Evolutionary conservation across 129 eudicot genomes (phyloP).

Genomic region (Calendula officinalis): DNA sequence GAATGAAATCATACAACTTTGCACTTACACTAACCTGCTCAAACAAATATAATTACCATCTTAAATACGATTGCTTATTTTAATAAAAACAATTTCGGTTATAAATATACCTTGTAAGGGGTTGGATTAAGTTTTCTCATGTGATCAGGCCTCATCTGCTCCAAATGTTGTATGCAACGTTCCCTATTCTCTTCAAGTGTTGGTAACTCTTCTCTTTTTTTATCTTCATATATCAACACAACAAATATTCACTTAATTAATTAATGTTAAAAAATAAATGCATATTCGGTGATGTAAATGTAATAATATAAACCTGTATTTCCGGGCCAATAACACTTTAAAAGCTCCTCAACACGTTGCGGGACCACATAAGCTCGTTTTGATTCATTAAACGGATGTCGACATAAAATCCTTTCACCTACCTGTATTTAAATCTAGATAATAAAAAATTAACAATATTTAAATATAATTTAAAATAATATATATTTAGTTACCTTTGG

Average conservation of each 20-base stretch:
- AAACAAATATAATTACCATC: neutral
- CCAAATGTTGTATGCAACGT: conserved; percentile 67
- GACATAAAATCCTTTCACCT: conserved; percentile 84
- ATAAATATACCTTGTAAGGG: conserved; percentile 77
- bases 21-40: conserved; percentile 96
- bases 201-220: conserved; percentile 69
- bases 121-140: conserved; percentile 96
- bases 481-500: conserved; percentile 60
- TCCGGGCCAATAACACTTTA: conserved; percentile 93
- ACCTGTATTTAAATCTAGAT: conserved; percentile 35
- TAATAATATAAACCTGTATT: conserved; percentile 72
- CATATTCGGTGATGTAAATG: neutral
- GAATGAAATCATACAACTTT: conserved; percentile 89
- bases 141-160: conserved; percentile 94
- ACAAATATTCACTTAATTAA: conserved; percentile 1
- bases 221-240: conserved; percentile 37
- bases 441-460: no score
- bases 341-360: conserved; percentile 87
- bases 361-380: conserved; percentile 98
- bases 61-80: no score
- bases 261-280: conserved; percentile 1
- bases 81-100: neutral
- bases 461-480: no score
- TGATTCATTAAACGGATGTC: conserved; percentile 94
- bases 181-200: conserved; percentile 65